phyloP scores from a whole-genome alignment of 2,329 filamentous ascomycete genomes.

The Phialocephala subalpina region DNA sequence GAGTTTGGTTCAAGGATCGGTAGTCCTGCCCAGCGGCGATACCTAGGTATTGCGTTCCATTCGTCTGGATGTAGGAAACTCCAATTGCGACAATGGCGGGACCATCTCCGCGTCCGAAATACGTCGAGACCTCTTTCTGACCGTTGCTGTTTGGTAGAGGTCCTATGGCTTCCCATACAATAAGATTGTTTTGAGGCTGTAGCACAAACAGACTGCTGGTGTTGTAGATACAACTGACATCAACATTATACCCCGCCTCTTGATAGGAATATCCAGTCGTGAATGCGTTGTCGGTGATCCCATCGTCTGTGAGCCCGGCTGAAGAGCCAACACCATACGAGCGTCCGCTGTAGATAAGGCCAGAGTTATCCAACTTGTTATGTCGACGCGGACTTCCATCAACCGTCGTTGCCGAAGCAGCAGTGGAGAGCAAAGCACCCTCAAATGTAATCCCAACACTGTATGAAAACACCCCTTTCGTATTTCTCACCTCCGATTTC shows the following conservation, averaged over 20 bases:
- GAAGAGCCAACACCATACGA: constrained; percentile 20
- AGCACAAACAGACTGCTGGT: constrained; percentile 44
- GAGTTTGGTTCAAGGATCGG: constrained; percentile 18
- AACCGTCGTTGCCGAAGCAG: constrained; percentile 12
- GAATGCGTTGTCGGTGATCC: neutral
- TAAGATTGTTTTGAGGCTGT: neutral
- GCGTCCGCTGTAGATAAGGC: constrained; percentile 14
- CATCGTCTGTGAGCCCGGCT: constrained; percentile 12
- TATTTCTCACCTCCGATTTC: neutral
- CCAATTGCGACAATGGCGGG: constrained; percentile 25
- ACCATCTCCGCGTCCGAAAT: neutral
- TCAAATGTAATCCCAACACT: neutral
- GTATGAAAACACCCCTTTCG: constrained; percentile 12
- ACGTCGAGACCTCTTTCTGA: constrained; percentile 11
- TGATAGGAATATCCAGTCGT: constrained; percentile 36
- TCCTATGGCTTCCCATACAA: constrained; percentile 10
- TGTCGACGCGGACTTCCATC: constrained; percentile 10
- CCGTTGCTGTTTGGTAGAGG: constrained; percentile 18
- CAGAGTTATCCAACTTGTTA: constrained; percentile 14
- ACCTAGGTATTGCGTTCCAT: neutral
- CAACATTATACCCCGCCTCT: constrained; percentile 46
- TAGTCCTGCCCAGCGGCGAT: constrained; percentile 21
- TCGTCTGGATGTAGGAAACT: neutral
- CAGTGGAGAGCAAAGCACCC: constrained; percentile 1
- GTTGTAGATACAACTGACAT: constrained; percentile 49